Conservation (phyloP, 192 early-diverging fungal genomes). For the Spizellomyces sp. region DNA sequence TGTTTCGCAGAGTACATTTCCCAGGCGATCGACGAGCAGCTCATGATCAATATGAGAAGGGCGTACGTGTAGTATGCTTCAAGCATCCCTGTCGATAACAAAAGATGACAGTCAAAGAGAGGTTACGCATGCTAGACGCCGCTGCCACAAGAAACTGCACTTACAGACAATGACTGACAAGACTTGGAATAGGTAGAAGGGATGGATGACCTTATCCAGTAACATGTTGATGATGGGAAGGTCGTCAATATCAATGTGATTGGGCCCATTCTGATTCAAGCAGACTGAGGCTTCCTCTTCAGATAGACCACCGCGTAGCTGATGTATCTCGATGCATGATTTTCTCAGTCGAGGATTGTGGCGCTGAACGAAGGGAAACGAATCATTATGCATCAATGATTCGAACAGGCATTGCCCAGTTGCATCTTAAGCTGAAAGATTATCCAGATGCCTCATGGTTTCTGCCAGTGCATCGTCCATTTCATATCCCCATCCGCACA, state of each 20-base stretch:
- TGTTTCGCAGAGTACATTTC: constrained; percentile 41
- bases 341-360: constrained; percentile 26
- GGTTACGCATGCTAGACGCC: background rate
- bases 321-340: constrained; percentile 28
- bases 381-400: background rate
- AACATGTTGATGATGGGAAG: constrained; percentile 37
- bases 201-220: constrained; percentile 44
- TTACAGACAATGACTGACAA: constrained; percentile 46
- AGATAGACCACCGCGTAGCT: constrained; percentile 28
- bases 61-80: constrained; percentile 45
- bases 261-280: constrained; percentile 36
- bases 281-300: constrained; percentile 19
- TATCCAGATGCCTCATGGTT: background rate
- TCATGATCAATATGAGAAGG: constrained; percentile 42
- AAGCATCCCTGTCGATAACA: constrained; percentile 27
- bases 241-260: constrained; percentile 39
- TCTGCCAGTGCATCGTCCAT: background rate
- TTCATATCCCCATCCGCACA: too few species aligned
- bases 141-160: background rate
- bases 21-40: constrained; percentile 41
- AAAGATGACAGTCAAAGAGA: background rate
- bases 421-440: background rate
- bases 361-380: constrained; percentile 20
- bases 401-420: background rate
- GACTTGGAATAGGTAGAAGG: constrained; percentile 54